These are phyloP conservation scores for Linnemannia schmuckeri DNA, from an alignment of 192 early-diverging fungal genomes.

Conservation along the genomic window DNA sequence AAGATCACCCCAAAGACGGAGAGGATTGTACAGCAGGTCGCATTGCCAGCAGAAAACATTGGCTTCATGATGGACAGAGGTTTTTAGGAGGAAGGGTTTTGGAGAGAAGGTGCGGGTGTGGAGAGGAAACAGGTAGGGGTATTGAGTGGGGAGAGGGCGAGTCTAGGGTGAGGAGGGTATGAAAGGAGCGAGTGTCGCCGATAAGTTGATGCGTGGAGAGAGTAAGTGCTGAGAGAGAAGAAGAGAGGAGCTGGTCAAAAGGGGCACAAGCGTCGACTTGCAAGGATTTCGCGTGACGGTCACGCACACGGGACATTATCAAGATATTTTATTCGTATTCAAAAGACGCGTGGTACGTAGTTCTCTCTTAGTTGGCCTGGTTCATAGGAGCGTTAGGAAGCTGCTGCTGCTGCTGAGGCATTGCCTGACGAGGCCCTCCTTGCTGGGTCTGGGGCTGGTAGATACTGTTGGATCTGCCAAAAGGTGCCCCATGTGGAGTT, in stretches of 20 bases:
- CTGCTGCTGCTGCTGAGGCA: conserved; percentile 13
- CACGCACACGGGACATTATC: background rate
- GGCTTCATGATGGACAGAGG: conserved; percentile 61
- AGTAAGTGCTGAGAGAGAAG: background rate
- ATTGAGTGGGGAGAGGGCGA: background rate
- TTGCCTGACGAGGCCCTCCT: background rate
- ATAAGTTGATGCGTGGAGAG: background rate
- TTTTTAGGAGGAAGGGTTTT: background rate
- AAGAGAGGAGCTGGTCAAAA: background rate
- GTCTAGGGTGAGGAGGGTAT: background rate
- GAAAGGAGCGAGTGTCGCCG: background rate
- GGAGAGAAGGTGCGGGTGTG: background rate
- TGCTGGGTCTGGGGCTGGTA: conserved; percentile 16
- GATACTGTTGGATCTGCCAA: conserved; percentile 18
- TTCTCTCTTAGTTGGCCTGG: background rate
- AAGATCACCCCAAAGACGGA: conserved; percentile 67
- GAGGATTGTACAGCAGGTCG: conserved; percentile 61
- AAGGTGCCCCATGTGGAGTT: conserved; percentile 10
- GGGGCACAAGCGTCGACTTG: conserved; percentile 3
- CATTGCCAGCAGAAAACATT: conserved; percentile 60
- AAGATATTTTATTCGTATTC: background rate
- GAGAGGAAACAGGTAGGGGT: background rate
- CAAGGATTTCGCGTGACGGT: background rate
- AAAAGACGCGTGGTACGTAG: background rate
- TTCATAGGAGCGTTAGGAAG: background rate